Evolutionary conservation across 2,329 filamentous ascomycete species (phyloP).

Genomic region (Verticillium dahliae): DNA sequence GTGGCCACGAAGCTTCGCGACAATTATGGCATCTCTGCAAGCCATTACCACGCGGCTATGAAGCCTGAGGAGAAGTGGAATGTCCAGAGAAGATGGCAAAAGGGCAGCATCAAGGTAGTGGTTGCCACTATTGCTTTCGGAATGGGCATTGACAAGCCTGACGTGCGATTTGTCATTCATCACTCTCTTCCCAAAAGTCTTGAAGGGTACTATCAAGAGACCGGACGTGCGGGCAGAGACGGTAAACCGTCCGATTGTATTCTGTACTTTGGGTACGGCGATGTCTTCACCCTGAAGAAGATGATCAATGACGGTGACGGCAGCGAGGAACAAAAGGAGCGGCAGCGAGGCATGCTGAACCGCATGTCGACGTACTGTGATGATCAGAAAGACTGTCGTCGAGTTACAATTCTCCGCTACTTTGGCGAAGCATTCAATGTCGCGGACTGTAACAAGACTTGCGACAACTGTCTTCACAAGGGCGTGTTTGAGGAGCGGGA

Average conservation of each 20-base stretch:
- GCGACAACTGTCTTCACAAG: slow-evolving; percentile 83
- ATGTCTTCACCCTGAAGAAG: slow-evolving; percentile 65
- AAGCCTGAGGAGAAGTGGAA: slow-evolving; percentile 57
- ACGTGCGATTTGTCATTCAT: slow-evolving; percentile 95
- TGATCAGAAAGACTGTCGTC: slow-evolving; percentile 79
- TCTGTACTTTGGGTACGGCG: slow-evolving; percentile 78
- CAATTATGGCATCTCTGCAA: slow-evolving; percentile 60
- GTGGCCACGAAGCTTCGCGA: slow-evolving; percentile 63
- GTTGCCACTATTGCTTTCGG: slow-evolving; percentile 98
- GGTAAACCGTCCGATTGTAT: slow-evolving; percentile 83
- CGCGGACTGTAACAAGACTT: slow-evolving; percentile 65
- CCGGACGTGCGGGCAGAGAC: slow-evolving; percentile 87
- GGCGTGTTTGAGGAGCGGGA: slow-evolving; percentile 67
- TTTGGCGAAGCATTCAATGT: slow-evolving; percentile 80
- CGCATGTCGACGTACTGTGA: slow-evolving; percentile 84
- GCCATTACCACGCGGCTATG: slow-evolving; percentile 83
- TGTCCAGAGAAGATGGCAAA: slow-evolving; percentile 79
- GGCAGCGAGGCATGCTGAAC: slow-evolving; percentile 79
- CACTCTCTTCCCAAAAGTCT: slow-evolving; percentile 88
- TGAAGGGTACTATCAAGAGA: slow-evolving; percentile 98
- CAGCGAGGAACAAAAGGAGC: slow-evolving; percentile 69
- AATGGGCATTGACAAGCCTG: slow-evolving; percentile 98
- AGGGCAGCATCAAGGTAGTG: slow-evolving; percentile 73
- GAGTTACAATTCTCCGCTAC: slow-evolving; percentile 84
- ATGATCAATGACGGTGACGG: slow-evolving; percentile 83